Percentiles rank a stretch among this genome's conserved stretches.
These are phyloP conservation scores for Xerocomus spinulosus DNA, from an alignment of 768 basidiomycete species.

Conservation along the genomic window DNA sequence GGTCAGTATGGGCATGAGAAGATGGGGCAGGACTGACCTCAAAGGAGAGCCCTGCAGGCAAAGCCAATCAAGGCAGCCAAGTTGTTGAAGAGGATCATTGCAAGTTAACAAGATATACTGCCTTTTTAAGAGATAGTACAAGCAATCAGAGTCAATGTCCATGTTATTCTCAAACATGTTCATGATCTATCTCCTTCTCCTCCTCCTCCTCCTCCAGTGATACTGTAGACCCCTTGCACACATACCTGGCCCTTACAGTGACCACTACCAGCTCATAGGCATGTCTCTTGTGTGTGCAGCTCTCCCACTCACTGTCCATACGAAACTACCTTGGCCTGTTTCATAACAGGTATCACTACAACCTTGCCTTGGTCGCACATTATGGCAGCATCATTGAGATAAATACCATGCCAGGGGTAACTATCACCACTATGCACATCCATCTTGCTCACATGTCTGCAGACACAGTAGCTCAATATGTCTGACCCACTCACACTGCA, in stretches of 20 bases:
- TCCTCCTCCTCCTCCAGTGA: slow-evolving; percentile 4
- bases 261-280: slow-evolving; percentile 36
- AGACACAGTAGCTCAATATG: slow-evolving; percentile 31
- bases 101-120: no score
- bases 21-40: no score
- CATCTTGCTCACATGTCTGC: neutral
- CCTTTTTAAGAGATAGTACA: no score
- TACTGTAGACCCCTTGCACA: slow-evolving; percentile 15
- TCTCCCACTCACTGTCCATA: slow-evolving; percentile 2
- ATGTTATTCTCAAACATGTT: no score
- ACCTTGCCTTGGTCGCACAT: slow-evolving; percentile 22
- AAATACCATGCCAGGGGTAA: slow-evolving; percentile 34
- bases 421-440: neutral
- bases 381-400: slow-evolving; percentile 35
- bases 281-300: neutral
- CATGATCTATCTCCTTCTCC: slow-evolving; percentile 1
- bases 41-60: slow-evolving; percentile 29
- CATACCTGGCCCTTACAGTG: slow-evolving; percentile 30
- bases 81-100: slow-evolving; percentile 25
- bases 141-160: no score
- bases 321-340: slow-evolving; percentile 33
- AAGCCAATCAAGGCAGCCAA: slow-evolving; percentile 36
- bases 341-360: slow-evolving; percentile 31
- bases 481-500: slow-evolving; percentile 37
- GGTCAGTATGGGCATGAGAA: slow-evolving; percentile 20